Conservation (phyloP, 768 basidiomycete species). For the Macrolepiota dolichaula region DNA sequence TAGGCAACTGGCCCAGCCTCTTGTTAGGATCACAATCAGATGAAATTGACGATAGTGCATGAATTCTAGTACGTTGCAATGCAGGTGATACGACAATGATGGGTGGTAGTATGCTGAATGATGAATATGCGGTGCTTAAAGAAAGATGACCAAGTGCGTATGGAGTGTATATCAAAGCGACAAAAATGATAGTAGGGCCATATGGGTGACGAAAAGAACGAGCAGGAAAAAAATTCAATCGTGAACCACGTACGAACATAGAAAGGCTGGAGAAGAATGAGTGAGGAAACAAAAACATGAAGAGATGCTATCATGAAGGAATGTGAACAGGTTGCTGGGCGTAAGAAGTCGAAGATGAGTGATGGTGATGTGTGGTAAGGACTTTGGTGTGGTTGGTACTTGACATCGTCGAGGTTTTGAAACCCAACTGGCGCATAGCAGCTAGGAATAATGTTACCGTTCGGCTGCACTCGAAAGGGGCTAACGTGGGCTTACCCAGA, state of each 20-base stretch:
- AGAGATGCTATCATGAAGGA: constrained; percentile 30
- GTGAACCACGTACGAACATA: neutral
- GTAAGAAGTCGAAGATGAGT: neutral
- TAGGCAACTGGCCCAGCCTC: neutral
- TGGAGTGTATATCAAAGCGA: constrained; percentile 34
- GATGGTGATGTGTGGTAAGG: constrained; percentile 31
- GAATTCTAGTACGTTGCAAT: constrained; percentile 13
- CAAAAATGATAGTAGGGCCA: constrained; percentile 25
- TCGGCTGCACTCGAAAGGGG: neutral
- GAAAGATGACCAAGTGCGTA: constrained; percentile 24
- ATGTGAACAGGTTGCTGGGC: constrained; percentile 26
- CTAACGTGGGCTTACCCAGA: constrained; percentile 39
- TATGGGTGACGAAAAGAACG: constrained; percentile 25
- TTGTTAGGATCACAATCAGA: neutral
- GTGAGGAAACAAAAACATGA: constrained; percentile 14
- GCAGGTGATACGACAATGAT: constrained; percentile 32
- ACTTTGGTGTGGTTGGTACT: constrained; percentile 53
- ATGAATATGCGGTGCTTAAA: constrained; percentile 25
- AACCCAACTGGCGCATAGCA: constrained; percentile 83
- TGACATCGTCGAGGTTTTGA: constrained; percentile 78
- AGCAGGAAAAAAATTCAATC: constrained; percentile 13
- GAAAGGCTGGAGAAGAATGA: constrained; percentile 14
- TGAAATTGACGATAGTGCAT: constrained; percentile 1
- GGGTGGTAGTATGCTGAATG: constrained; percentile 28
- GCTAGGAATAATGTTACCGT: constrained; percentile 23